Evolutionary conservation across 2,329 filamentous ascomycete species (phyloP).

Genomic region (Fusarium acutatum): DNA sequence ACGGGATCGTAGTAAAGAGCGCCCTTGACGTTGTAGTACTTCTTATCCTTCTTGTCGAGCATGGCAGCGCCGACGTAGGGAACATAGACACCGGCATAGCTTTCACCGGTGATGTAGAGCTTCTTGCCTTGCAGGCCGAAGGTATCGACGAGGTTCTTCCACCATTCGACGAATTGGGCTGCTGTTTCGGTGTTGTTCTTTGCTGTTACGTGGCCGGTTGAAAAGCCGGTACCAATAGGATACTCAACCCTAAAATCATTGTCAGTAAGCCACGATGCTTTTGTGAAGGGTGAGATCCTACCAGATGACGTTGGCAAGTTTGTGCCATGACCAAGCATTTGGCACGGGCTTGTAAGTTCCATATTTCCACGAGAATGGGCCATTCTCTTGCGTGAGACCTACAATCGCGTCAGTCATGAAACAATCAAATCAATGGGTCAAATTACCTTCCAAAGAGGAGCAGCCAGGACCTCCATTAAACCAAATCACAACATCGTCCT

Average conservation of each 20-base stretch:
- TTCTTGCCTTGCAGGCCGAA: constrained; percentile 6
- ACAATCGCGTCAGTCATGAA: rapidly evolving
- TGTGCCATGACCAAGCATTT: constrained; percentile 18
- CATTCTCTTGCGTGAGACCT: constrained; percentile 18
- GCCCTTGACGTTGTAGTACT: constrained; percentile 4
- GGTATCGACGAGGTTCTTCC: constrained; percentile 14
- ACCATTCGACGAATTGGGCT: background rate
- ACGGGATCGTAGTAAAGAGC: constrained; percentile 17
- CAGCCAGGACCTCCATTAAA: constrained; percentile 32
- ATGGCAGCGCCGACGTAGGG: constrained; percentile 15
- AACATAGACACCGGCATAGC: constrained; percentile 7
- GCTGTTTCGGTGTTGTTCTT: constrained; percentile 16
- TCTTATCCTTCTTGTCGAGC: constrained; percentile 4
- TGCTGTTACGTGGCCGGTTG: constrained; percentile 3
- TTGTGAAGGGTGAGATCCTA: rapidly evolving
- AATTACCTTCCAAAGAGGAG: background rate
- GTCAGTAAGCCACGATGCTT: rapidly evolving
- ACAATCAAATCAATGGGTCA: rapidly evolving
- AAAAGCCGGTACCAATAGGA: constrained; percentile 9
- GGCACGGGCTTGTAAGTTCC: constrained; percentile 12
- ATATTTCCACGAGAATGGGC: constrained; percentile 10
- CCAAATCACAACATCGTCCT: constrained; percentile 36
- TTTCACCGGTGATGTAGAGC: background rate
- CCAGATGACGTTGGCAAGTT: constrained; percentile 15
- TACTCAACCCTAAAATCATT: constrained; percentile 5